Evolutionary conservation across 2,329 filamentous ascomycete species (phyloP).

Genomic region (Xylaria sp.): DNA sequence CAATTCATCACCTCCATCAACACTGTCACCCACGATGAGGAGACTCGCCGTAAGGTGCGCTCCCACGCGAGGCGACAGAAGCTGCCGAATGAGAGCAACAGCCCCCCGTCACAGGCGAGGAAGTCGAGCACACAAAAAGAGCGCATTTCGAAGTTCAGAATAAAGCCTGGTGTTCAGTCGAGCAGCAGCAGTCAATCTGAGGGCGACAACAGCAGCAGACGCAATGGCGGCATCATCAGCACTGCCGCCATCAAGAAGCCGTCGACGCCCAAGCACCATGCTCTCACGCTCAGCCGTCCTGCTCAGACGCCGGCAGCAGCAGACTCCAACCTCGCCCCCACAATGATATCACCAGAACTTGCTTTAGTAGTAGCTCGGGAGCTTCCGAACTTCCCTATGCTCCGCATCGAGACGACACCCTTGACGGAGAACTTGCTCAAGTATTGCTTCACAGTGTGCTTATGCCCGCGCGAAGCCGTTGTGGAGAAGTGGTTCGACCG

Average conservation of each 20-base stretch:
- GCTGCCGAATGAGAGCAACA: conserved; percentile 26
- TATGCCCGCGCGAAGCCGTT: conserved; percentile 30
- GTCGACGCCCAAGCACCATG: conserved; percentile 1
- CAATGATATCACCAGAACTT: conserved; percentile 30
- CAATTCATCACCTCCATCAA: conserved; percentile 35
- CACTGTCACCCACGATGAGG: conserved; percentile 33
- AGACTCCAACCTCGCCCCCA: conserved; percentile 21
- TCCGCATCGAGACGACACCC: conserved; percentile 32
- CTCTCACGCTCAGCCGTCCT: not conserved
- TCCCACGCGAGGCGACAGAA: conserved; percentile 33
- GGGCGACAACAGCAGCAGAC: not conserved
- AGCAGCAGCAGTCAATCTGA: conserved; percentile 1
- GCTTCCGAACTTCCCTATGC: conserved; percentile 30
- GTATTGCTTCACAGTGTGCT: conserved; percentile 33
- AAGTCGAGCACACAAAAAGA: conserved; percentile 30
- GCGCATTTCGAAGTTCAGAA: conserved; percentile 32
- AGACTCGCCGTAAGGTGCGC: conserved; percentile 33
- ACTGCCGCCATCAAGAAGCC: conserved; percentile 3
- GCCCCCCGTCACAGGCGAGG: conserved; percentile 23
- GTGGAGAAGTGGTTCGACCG: conserved; percentile 33
- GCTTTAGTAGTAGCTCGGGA: conserved; percentile 30
- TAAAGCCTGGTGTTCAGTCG: conserved; percentile 21
- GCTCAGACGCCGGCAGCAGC: conserved; percentile 2
- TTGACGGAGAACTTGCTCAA: conserved; percentile 32
- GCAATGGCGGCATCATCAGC: conserved; percentile 1